Percentiles rank a stretch among this genome's conserved stretches.
Conservation (phyloP, 2,329 filamentous ascomycete genomes). For the Tolypocladium album region DNA sequence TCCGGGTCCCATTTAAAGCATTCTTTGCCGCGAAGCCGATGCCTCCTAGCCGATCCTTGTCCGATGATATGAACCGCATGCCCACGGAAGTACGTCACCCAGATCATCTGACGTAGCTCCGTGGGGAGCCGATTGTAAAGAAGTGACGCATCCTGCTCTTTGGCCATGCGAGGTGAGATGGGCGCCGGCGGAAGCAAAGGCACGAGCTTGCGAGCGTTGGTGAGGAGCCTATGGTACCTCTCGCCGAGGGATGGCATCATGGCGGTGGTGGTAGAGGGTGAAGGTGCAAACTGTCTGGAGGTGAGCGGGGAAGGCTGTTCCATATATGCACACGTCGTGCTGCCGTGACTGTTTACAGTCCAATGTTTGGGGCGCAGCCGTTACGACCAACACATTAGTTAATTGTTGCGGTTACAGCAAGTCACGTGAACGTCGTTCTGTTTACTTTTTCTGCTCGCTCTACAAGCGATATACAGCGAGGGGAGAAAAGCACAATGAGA, state of each 20-base stretch:
- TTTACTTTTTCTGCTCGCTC: too few species aligned
- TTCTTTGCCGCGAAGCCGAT: constrained; percentile 6
- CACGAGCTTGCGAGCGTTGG: constrained; percentile 6
- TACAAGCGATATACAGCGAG: too few species aligned
- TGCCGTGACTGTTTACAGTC: not conserved
- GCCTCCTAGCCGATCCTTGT: not conserved
- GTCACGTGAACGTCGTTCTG: not conserved
- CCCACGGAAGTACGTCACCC: constrained; percentile 5
- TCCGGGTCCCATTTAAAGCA: constrained; percentile 2
- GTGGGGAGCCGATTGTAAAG: constrained; percentile 4
- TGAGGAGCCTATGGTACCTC: constrained; percentile 2
- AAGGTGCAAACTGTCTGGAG: too few species aligned
- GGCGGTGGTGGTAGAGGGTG: not conserved
- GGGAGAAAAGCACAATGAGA: too few species aligned
- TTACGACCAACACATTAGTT: not conserved
- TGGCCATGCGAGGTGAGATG: constrained; percentile 6
- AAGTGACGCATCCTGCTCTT: constrained; percentile 5
- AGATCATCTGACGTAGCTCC: constrained; percentile 8
- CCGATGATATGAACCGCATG: constrained; percentile 5
- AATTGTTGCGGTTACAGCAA: not conserved
- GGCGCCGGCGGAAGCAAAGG: constrained; percentile 6
- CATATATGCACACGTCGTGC: too few species aligned
- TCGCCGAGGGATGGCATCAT: constrained; percentile 3
- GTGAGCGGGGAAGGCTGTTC: too few species aligned
- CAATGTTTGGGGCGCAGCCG: not conserved